Base-by-base conservation (phyloP, 1,284 basidiomycete genomes). In the Austropuccinia psidii region DNA sequence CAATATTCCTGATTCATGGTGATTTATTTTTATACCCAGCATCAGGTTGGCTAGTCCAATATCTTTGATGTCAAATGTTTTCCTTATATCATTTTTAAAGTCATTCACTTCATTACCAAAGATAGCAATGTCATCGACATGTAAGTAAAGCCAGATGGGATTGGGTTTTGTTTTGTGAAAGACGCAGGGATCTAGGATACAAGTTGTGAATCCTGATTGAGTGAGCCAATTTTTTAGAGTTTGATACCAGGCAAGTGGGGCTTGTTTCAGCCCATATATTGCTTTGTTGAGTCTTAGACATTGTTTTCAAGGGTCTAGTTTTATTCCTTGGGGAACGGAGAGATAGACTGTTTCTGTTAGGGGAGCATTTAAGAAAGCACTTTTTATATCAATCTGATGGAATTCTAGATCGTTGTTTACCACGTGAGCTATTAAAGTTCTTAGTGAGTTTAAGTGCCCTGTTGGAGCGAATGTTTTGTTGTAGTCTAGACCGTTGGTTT, bases 201-300 rank as follows among this genome's bases (percentile, higher is more conserved):
- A 70, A 5, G 67, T 24, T 13, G 9, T 8, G n/a, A 60, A 60
- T 4, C 35, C 45, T 8, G 60, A 60, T 33, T 54, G 50, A 1
- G 4, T 37, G 41, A 70, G 60, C 29, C 45, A 70, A 1, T 7
- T 3, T n/a, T 29, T 33, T 4, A 70, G 41, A 13, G n/a, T 41
- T 7, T 29, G 17, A 27, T 70, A 43, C 67, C 67, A 70, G 2
- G 47, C 27, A 9, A 29, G 6, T 0, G 67, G 67, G 4, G 67
- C 54, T 39, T 70, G 67, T 55, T 60, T 47, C 13, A 70, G 45
- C 1, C 67, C 55, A 50, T 55, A 67, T 31, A 67, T 67, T 3
- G 52, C 37, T 21, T 52, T 55, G 3, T 24, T 8, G 1, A 55
- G 29, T 2, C 5, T 19, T 4, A 54, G 24, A 29, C 49, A 67